Percentiles rank a stretch among this genome's conserved stretches.
Conservation (phyloP, 2,329 filamentous ascomycete genomes). For the Clathrospora elynae region DNA sequence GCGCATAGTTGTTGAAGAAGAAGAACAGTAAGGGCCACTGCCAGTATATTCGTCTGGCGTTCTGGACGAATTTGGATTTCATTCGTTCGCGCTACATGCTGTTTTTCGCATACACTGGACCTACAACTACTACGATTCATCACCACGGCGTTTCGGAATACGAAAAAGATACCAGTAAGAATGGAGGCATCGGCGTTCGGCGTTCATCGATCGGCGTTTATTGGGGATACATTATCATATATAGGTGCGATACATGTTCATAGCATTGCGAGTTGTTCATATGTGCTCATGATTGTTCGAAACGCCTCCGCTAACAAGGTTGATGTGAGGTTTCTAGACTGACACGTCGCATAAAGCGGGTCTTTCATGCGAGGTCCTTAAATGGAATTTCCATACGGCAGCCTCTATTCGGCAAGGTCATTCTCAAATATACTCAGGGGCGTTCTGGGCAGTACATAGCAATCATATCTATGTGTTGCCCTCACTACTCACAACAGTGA, state of each 20-base stretch:
- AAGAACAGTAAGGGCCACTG: conserved; percentile 3
- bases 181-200: conserved; percentile 1
- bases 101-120: conserved; percentile 2
- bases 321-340: too few species aligned
- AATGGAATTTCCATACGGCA: background rate
- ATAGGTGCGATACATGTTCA: background rate
- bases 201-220: conserved; percentile 4
- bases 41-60: too few species aligned
- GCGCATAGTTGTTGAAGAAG: conserved; percentile 35
- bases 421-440: too few species aligned
- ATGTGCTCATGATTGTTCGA: background rate
- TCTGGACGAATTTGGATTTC: too few species aligned
- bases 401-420: too few species aligned
- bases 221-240: background rate
- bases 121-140: conserved; percentile 1
- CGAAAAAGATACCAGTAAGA: conserved; percentile 6
- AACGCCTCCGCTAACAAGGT: too few species aligned
- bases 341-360: conserved; percentile 11
- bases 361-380: conserved; percentile 10
- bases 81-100: background rate
- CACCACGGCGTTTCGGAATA: conserved; percentile 8
- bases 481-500: too few species aligned
- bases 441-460: too few species aligned
- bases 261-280: conserved; percentile 3
- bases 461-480: too few species aligned